Percentiles rank a stretch among this genome's conserved stretches.
Conservation (phyloP, 2,329 filamentous ascomycete species). For the Daldinia sp. region DNA sequence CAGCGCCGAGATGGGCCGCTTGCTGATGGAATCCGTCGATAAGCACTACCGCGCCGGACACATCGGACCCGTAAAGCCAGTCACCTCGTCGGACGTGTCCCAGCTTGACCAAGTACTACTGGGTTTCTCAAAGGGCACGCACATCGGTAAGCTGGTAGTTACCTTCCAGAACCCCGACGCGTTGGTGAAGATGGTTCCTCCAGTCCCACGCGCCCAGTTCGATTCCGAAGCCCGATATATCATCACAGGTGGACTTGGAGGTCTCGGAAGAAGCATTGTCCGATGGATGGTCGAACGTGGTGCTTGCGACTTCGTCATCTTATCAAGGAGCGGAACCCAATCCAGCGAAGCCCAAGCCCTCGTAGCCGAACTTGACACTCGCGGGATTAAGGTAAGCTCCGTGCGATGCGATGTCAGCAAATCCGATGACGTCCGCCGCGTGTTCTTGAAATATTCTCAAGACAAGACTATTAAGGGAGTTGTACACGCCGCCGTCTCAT, state of each 20-base stretch:
- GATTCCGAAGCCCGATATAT: constrained; percentile 26
- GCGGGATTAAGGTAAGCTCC: constrained; percentile 2
- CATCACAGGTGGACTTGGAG: constrained; percentile 27
- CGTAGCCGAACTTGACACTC: neutral
- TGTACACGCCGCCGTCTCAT: constrained; percentile 21
- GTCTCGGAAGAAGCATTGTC: constrained; percentile 27
- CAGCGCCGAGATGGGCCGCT: constrained; percentile 12
- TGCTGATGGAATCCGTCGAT: constrained; percentile 30
- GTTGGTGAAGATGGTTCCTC: constrained; percentile 12
- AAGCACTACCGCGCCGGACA: constrained; percentile 23
- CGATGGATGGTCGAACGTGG: constrained; percentile 33
- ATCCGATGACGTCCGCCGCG: constrained; percentile 1
- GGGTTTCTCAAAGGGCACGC: constrained; percentile 35
- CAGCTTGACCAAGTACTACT: constrained; percentile 32
- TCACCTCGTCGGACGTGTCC: constrained; percentile 21
- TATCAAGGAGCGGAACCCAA: constrained; percentile 15
- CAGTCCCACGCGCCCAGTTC: constrained; percentile 12
- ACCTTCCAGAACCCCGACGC: constrained; percentile 16
- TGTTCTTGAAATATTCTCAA: constrained; percentile 1
- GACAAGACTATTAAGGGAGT: constrained; percentile 14
- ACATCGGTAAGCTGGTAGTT: constrained; percentile 47
- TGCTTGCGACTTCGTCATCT: constrained; percentile 23
- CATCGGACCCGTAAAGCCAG: constrained; percentile 27
- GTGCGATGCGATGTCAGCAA: constrained; percentile 14
- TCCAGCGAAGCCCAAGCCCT: constrained; percentile 10